These are phyloP conservation scores for Pythium rishiriense DNA, from an alignment of 352 stramenopile genomes.

Conservation along the genomic window DNA sequence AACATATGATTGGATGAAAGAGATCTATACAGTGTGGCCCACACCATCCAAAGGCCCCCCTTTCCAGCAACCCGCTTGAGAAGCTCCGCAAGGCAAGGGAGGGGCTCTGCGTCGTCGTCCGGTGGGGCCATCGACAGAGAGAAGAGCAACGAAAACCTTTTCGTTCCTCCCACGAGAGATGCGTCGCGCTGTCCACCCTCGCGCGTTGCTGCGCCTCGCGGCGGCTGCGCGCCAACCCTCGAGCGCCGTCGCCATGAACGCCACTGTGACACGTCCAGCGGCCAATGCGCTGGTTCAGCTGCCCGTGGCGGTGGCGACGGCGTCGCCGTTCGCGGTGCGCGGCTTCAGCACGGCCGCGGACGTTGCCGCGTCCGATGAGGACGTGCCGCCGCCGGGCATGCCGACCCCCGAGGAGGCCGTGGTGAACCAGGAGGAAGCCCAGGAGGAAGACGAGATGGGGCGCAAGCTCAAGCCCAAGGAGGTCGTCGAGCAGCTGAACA, in stretches of 20 bases:
- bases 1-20: conserved; percentile 19
- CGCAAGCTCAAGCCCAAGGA: conserved; percentile 90
- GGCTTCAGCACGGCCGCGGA: conserved; percentile 30
- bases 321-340: conserved; percentile 24
- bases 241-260: background rate
- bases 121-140: conserved; percentile 21
- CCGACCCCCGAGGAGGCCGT: conserved; percentile 23
- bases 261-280: background rate
- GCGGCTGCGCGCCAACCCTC: conserved; percentile 13
- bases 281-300: background rate
- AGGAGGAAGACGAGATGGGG: conserved; percentile 57
- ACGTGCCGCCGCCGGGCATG: conserved; percentile 14
- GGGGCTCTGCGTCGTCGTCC: background rate
- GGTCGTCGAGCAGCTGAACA: conserved; percentile 95
- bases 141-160: conserved; percentile 29
- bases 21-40: conserved; percentile 11
- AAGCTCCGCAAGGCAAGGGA: conserved; percentile 18
- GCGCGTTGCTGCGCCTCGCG: conserved; percentile 44
- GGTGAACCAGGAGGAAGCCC: conserved; percentile 29
- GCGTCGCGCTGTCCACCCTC: conserved; percentile 46
- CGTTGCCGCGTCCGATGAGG: conserved; percentile 24
- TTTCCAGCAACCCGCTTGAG: conserved; percentile 26
- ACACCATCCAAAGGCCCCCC: conserved; percentile 1
- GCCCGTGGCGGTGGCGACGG: conserved; percentile 1
- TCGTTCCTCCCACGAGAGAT: conserved; percentile 19